Percentiles rank a stretch among this genome's conserved stretches.
These are phyloP conservation scores for Meripilus lineatus DNA, from an alignment of 1,284 basidiomycete genomes.

Conservation along the genomic window DNA sequence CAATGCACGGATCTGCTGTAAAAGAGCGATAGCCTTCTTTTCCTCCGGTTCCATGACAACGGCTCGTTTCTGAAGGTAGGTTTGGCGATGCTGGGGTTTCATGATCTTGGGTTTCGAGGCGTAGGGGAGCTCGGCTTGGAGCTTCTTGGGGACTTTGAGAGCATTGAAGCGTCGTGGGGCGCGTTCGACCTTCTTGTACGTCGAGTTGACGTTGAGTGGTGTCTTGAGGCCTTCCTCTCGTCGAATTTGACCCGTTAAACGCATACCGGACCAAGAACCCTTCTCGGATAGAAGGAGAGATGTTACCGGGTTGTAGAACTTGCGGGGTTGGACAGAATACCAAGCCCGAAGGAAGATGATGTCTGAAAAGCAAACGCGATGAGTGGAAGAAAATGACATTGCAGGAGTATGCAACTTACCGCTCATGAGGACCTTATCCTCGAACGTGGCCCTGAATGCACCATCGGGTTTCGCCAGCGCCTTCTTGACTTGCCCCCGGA, in stretches of 20 bases:
- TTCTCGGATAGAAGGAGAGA: slow-evolving; percentile 85
- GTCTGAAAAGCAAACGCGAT: slow-evolving; percentile 44
- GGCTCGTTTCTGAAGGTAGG: slow-evolving; percentile 89
- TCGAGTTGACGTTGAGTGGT: slow-evolving; percentile 80
- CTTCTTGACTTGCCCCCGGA: slow-evolving; percentile 96
- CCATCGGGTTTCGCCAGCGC: slow-evolving; percentile 93
- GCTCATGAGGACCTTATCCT: slow-evolving; percentile 96
- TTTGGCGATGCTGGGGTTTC: slow-evolving; percentile 67
- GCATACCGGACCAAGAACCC: slow-evolving; percentile 85
- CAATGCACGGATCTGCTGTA: slow-evolving; percentile 94
- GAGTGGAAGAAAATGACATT: background rate
- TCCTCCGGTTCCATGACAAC: slow-evolving; percentile 96
- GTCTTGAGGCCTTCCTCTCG: slow-evolving; percentile 82
- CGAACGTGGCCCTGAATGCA: slow-evolving; percentile 93
- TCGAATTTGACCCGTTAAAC: slow-evolving; percentile 90
- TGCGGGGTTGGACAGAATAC: slow-evolving; percentile 93
- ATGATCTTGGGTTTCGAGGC: slow-evolving; percentile 89
- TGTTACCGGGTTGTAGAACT: slow-evolving; percentile 96
- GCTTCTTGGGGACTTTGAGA: slow-evolving; percentile 82
- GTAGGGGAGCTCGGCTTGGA: slow-evolving; percentile 88
- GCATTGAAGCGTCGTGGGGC: slow-evolving; percentile 87
- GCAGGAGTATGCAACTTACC: slow-evolving; percentile 56
- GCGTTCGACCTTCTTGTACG: slow-evolving; percentile 83
- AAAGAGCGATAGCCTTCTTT: slow-evolving; percentile 84
- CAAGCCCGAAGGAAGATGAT: slow-evolving; percentile 95